Percentiles rank a stretch among this genome's conserved stretches.
These are phyloP conservation scores for Dillenia suffruticosa DNA, from an alignment of 164 flowering plant species.

Conservation along the genomic window DNA sequence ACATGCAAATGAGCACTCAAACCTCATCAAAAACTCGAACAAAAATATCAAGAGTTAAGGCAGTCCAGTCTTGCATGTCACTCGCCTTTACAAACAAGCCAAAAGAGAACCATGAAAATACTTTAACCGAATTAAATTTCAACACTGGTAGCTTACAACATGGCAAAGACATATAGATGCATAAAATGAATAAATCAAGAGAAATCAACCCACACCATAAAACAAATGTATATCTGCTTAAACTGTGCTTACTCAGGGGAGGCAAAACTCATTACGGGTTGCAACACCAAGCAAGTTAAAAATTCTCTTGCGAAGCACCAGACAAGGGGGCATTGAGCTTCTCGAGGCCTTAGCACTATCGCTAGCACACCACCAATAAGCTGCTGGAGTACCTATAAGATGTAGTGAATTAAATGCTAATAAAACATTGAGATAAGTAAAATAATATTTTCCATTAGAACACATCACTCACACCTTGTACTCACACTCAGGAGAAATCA, in stretches of 20 bases:
- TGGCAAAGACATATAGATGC: neutral
- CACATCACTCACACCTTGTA: conserved; percentile 88
- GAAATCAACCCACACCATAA: neutral
- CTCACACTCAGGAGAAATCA: conserved; percentile 95
- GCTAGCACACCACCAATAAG: conserved; percentile 77
- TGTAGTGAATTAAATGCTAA: neutral
- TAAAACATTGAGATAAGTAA: conserved; percentile 1
- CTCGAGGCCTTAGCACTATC: conserved; percentile 75
- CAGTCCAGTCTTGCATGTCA: too few species aligned
- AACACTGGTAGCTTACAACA: neutral
- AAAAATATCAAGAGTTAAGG: too few species aligned
- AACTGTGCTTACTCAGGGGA: conserved; percentile 66
- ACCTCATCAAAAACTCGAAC: too few species aligned
- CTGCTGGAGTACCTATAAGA: conserved; percentile 73
- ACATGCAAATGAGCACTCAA: too few species aligned
- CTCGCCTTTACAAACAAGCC: too few species aligned
- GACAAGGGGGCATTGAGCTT: conserved; percentile 85
- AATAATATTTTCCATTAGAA: conserved; percentile 19
- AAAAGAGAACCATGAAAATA: too few species aligned
- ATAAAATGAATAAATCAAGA: neutral
- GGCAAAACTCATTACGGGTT: conserved; percentile 85
- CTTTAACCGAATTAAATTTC: too few species aligned
- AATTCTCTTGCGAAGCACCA: conserved; percentile 81
- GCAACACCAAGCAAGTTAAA: conserved; percentile 83
- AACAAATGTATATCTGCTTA: too few species aligned